phyloP scores from a whole-genome alignment of 768 basidiomycete species.

The Lactifluus volemus region DNA sequence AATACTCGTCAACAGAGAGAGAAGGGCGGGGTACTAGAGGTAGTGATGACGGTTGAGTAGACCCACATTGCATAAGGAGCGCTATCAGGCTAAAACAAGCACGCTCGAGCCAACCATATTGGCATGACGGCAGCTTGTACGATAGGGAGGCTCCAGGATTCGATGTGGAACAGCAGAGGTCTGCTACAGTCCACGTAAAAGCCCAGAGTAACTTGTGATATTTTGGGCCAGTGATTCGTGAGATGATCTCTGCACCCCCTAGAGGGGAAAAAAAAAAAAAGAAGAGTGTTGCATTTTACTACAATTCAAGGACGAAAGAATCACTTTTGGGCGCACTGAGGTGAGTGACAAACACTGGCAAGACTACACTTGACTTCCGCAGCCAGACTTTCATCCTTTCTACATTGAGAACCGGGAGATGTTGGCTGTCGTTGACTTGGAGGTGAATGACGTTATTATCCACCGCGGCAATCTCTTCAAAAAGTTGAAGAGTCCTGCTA shows the following conservation, averaged over 20 bases:
- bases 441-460: not conserved
- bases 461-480: not conserved
- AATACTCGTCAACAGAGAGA: not conserved
- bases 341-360: conserved; percentile 1
- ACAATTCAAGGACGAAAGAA: not conserved
- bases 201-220: not conserved
- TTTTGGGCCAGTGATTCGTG: not conserved
- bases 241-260: not conserved
- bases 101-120: not conserved
- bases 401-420: not conserved
- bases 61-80: conserved; percentile 8
- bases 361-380: not conserved
- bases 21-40: no score
- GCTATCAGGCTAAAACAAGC: conserved; percentile 2
- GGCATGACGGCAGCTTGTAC: not conserved
- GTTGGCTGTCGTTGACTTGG: not conserved
- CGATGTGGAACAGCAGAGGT: not conserved
- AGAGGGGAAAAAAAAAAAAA: not conserved
- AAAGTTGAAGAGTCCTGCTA: not conserved
- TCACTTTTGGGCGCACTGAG: not conserved
- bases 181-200: not conserved
- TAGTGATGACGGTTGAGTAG: not conserved
- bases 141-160: no score
- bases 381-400: not conserved
- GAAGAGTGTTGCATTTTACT: no score